These are phyloP conservation scores for Colletotrichum lupini DNA, from an alignment of 2,329 filamentous ascomycete genomes.

Conservation along the genomic window DNA sequence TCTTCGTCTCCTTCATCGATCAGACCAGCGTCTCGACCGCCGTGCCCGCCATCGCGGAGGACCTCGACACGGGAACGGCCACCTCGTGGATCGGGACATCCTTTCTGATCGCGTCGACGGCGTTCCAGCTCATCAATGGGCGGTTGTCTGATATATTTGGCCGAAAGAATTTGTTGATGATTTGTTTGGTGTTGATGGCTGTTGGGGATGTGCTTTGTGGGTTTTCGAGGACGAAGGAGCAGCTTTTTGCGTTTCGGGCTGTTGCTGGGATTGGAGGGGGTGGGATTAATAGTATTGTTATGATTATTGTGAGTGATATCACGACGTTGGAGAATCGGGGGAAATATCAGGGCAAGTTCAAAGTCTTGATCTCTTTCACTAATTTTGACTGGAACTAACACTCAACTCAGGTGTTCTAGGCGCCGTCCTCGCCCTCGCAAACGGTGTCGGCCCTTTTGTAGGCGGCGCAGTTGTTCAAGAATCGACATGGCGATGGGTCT, in stretches of 20 bases:
- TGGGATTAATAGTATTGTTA: constrained; percentile 47
- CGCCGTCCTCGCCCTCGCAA: constrained; percentile 43
- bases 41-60: constrained; percentile 49
- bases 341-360: constrained; percentile 42
- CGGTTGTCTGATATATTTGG: constrained; percentile 50
- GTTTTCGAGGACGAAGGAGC: constrained; percentile 43
- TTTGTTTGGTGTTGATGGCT: constrained; percentile 42
- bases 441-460: constrained; percentile 51
- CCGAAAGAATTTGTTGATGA: constrained; percentile 46
- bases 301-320: constrained; percentile 52
- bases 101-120: constrained; percentile 49
- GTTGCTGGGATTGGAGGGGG: constrained; percentile 49
- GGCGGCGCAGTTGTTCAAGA: constrained; percentile 44
- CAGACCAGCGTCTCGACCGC: constrained; percentile 48
- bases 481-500: constrained; percentile 45
- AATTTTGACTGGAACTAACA: neutral
- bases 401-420: constrained; percentile 37
- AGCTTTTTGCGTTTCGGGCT: constrained; percentile 49
- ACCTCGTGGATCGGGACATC: constrained; percentile 50
- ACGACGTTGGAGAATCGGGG: constrained; percentile 48
- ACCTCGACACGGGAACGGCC: constrained; percentile 44
- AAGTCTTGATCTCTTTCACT: too few relatives aligned
- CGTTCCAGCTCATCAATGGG: constrained; percentile 49
- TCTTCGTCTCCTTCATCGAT: constrained; percentile 50
- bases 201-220: constrained; percentile 46